Percentiles rank a stretch among this genome's conserved stretches.
phyloP scores from a whole-genome alignment of 345 rosid species.

The Pseudoturritis turrita region DNA sequence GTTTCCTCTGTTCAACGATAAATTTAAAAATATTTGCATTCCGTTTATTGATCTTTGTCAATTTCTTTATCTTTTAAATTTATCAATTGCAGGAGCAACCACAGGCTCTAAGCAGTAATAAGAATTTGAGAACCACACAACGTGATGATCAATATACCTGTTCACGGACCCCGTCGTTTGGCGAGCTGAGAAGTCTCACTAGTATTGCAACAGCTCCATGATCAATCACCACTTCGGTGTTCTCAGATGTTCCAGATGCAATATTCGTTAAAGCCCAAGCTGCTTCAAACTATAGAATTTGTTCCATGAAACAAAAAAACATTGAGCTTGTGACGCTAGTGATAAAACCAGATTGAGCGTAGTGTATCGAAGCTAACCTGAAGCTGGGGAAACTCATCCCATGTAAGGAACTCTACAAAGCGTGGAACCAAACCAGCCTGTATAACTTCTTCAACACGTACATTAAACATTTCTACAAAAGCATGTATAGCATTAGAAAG shows the following conservation, averaged over 20 bases:
- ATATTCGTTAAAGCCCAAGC: conserved; percentile 93
- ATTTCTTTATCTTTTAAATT: not conserved
- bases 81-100: not conserved
- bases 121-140: not conserved
- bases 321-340: conserved; percentile 3
- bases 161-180: conserved; percentile 70
- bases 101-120: not conserved
- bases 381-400: conserved; percentile 35
- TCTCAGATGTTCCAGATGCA: conserved; percentile 89
- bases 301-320: not conserved
- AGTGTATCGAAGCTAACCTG: conserved; percentile 20
- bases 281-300: conserved; percentile 58
- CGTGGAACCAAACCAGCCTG: conserved; percentile 37
- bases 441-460: conserved; percentile 34
- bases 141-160: conserved; percentile 45
- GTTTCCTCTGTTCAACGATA: not conserved
- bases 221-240: conserved; percentile 81
- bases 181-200: conserved; percentile 71
- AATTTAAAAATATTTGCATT: not conserved
- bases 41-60: not conserved
- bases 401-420: conserved; percentile 33
- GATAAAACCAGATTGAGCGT: conserved; percentile 4
- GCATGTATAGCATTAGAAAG: conserved; percentile 8
- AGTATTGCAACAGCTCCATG: conserved; percentile 84
- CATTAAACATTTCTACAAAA: conserved; percentile 30